Base-by-base conservation (phyloP, 2,329 filamentous ascomycete genomes). In the Coniosporium tulheliwenetii region DNA sequence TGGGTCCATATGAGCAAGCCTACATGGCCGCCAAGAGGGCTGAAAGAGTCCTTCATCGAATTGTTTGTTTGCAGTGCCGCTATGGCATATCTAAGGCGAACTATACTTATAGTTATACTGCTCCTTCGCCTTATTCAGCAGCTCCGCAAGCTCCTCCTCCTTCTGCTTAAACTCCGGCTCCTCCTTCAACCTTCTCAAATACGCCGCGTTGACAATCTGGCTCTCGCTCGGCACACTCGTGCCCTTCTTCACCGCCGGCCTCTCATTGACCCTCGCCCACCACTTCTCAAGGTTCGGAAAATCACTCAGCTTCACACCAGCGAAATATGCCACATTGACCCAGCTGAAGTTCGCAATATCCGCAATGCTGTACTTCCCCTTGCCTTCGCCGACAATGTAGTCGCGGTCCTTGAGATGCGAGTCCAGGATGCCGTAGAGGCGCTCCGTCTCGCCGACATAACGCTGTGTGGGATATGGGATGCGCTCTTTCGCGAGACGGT, bases 161-260 rank as follows among this genome's bases (percentile, higher is more conserved):
- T 63, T 60, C 55, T 66, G 57, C 50, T 59, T 65, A 45, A 64
- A 66, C 44, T 70, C 69, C 15, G 61, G 55, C 31, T 73, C 65
- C 2, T 65, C 57, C 50, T 64, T 60, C 43, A 71, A 39, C 19
- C 57, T 57, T 54, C 62, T 53, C 46, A 56, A 42, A 40, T 68
- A 57, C 2, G 49, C 44, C 1, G 52, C 59, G 47, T 75, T 73
- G 5, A 53, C 55, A 10, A 69, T 50, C 0, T 44, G 34, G 32
- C 55, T 56, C 45, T 59, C 59, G 2, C 46, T 51, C 2, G 63
- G 63, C 5, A 66, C 45, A 0, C 48, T 44, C 8, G 59, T 42
- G 5, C 63, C 63, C 39, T 52, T 59, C 47, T 63, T 51, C 2
- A 67, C 63, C 5, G 63, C 62, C 5, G 62, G 61, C 3, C 64